Base-by-base conservation (phyloP, 2,329 filamentous ascomycete genomes). In the Fusarium mexicanum region DNA sequence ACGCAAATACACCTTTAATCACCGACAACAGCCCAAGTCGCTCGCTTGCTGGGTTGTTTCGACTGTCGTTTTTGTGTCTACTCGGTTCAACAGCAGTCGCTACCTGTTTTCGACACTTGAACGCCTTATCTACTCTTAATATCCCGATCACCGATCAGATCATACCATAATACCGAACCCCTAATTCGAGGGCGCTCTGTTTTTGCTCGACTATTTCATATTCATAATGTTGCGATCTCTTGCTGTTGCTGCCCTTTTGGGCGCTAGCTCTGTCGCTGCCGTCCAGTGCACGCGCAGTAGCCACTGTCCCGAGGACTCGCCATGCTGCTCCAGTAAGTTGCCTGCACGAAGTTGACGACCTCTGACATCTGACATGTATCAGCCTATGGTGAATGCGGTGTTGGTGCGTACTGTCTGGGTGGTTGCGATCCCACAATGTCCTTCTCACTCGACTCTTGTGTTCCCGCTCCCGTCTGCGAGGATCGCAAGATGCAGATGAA, bases 371-470 rank as follows among this genome's bases (percentile, higher is more conserved):
- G 61, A 79, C 67, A 43, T 44, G 40, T 47, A 77, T 8, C 46
- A 97, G 94, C 96, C 84, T 98, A 98, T 84, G 94, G 94, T 78
- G 88, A 96, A 83, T 98, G 96, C 80, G 96, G 96, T 85, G 91
- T 95, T 64, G 96, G 96, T 79, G 96, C 95, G 64, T 98, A 93
- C 88, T 99, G 96, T 80, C 90, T 99, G 26, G 96, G 96, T 78
- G 96, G 96, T 73, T 99, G 96, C 86, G 96, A 98, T 81, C 94
- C 95, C 38, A 89, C 91, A 80, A 92, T 92, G 85, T 98, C 96
- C 54, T 93, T 91, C 86, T 90, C 90, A 18, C 88, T 98, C 77
- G 91, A 97, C 76, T 91, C 96, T 5, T 99, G 96, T 83, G 91
- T 94, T 13, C 94, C 96, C 22, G 92, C 89, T 65, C 96, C 96